Percentiles rank a stretch among this genome's conserved stretches.
Evolutionary conservation across 352 stramenopile species (phyloP).

Genomic region (Globisporangium recalcitrans): DNA sequence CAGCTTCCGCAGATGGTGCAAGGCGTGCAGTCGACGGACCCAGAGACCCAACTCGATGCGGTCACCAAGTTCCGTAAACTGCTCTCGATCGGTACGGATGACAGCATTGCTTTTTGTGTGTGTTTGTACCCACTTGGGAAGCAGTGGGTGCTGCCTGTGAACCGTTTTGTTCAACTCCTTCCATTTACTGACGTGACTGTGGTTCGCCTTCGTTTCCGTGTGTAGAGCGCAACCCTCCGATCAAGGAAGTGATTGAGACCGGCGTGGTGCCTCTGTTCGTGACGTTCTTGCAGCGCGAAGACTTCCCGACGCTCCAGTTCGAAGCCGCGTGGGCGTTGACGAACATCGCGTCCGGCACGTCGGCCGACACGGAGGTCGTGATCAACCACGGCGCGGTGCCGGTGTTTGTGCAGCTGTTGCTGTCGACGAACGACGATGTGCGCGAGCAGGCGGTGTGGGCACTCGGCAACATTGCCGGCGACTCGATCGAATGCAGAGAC

Average conservation of each 20-base stretch:
- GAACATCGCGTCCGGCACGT: constrained; percentile 98
- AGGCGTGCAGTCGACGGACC: constrained; percentile 91
- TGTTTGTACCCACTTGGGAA: constrained; percentile 3
- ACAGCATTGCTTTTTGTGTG: no score
- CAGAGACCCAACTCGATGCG: constrained; percentile 90
- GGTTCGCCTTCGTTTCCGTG: constrained; percentile 8
- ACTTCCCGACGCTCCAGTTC: constrained; percentile 94
- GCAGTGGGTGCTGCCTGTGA: not conserved
- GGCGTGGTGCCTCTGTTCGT: constrained; percentile 98
- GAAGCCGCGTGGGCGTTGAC: constrained; percentile 99
- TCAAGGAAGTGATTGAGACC: constrained; percentile 98
- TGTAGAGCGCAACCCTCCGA: constrained; percentile 96
- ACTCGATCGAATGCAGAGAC: constrained; percentile 96
- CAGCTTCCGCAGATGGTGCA: constrained; percentile 93
- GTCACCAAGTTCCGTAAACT: constrained; percentile 98
- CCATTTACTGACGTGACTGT: constrained; percentile 4
- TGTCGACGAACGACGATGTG: constrained; percentile 97
- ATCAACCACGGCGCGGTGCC: constrained; percentile 96
- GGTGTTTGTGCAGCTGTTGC: constrained; percentile 94
- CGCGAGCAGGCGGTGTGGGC: constrained; percentile 97
- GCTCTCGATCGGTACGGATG: constrained; percentile 90
- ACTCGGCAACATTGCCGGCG: constrained; percentile 98
- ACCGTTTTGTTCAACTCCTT: not conserved
- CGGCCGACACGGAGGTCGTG: constrained; percentile 96
- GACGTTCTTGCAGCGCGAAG: constrained; percentile 95